phyloP scores from a whole-genome alignment of 805 yeast species.

The Naumovozyma castellii region DNA sequence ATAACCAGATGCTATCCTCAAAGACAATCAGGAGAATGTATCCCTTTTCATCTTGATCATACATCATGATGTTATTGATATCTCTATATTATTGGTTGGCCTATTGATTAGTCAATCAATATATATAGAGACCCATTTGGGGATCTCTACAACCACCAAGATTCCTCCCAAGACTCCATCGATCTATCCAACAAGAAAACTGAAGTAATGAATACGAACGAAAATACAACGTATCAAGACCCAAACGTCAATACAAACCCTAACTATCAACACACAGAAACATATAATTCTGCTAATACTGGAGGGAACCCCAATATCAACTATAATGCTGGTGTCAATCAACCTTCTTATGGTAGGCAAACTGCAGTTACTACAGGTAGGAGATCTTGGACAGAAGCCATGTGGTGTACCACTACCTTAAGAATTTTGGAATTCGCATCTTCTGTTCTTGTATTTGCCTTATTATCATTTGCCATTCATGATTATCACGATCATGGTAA shows the following conservation, averaged over 20 bases:
- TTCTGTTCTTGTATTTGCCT: slow-evolving; percentile 24
- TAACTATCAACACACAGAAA: background rate
- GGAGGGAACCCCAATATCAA: background rate
- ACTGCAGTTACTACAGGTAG: background rate
- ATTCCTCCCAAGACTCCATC: too few relatives aligned
- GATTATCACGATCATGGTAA: slow-evolving; percentile 19
- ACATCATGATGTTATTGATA: too few relatives aligned
- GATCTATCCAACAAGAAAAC: background rate
- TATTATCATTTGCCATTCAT: slow-evolving; percentile 20
- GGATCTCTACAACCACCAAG: too few relatives aligned
- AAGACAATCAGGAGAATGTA: too few relatives aligned
- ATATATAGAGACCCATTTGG: too few relatives aligned
- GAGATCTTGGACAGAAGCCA: background rate
- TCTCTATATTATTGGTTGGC: too few relatives aligned
- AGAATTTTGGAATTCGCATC: slow-evolving; percentile 21
- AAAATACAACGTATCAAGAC: background rate
- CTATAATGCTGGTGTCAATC: background rate
- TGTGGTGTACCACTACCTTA: slow-evolving; percentile 1
- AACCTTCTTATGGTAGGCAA: background rate
- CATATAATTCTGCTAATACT: background rate
- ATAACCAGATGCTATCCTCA: too few relatives aligned
- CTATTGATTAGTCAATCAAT: too few relatives aligned
- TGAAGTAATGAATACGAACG: too few relatives aligned
- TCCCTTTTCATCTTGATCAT: too few relatives aligned
- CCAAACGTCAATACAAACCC: background rate